These are phyloP conservation scores for Groenewaldozyma auringiensis DNA, from an alignment of 1,139 yeast genomes.

Conservation along the genomic window DNA sequence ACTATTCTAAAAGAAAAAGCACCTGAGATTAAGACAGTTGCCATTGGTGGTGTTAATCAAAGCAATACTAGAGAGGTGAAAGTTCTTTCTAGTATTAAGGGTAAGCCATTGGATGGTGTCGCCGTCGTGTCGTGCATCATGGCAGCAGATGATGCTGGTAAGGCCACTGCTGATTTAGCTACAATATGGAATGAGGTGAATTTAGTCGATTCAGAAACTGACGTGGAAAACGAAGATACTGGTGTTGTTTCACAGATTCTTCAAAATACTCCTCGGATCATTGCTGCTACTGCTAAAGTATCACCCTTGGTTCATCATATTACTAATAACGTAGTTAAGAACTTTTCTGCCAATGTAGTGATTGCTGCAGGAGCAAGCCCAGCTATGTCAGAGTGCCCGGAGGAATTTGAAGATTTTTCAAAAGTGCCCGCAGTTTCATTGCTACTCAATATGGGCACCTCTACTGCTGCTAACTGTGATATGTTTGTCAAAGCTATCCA, in stretches of 20 bases:
- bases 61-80: slow-evolving; percentile 50
- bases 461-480: slow-evolving; percentile 39
- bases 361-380: slow-evolving; percentile 84
- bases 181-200: slow-evolving; percentile 9
- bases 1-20: slow-evolving; percentile 38
- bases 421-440: slow-evolving; percentile 46
- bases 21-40: slow-evolving; percentile 47
- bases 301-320: slow-evolving; percentile 76
- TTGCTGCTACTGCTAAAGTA: slow-evolving; percentile 16
- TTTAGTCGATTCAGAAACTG: background rate
- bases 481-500: slow-evolving; percentile 47
- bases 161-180: slow-evolving; percentile 40
- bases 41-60: slow-evolving; percentile 81
- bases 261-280: slow-evolving; percentile 9
- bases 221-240: background rate
- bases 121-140: slow-evolving; percentile 85
- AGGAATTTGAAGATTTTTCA: slow-evolving; percentile 65
- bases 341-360: slow-evolving; percentile 84
- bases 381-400: slow-evolving; percentile 74
- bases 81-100: slow-evolving; percentile 31
- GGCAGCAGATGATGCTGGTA: slow-evolving; percentile 54
- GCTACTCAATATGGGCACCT: slow-evolving; percentile 74
- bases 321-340: slow-evolving; percentile 84
- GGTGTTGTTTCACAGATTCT: slow-evolving; percentile 1
- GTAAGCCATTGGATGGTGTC: slow-evolving; percentile 55